phyloP scores from a whole-genome alignment of 345 rosid species.

The Gynandropsis gynandra region DNA sequence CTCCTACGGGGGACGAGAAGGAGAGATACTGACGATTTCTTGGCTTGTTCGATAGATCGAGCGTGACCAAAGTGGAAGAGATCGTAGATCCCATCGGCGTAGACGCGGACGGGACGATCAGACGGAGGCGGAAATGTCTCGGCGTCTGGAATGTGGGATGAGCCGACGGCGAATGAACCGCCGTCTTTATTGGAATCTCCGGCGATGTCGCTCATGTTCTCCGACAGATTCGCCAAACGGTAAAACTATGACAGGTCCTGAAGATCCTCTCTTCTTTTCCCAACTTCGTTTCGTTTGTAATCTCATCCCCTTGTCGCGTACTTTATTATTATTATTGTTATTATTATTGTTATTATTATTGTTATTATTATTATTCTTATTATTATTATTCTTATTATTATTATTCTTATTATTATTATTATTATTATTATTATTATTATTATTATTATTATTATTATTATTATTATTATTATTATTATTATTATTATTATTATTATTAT shows the following conservation, averaged over 20 bases:
- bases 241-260: conserved; percentile 8
- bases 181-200: conserved; percentile 1
- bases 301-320: conserved; percentile 7
- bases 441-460: no score
- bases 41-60: conserved; percentile 57
- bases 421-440: no score
- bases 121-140: not conserved
- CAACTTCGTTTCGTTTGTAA: not conserved
- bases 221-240: conserved; percentile 11
- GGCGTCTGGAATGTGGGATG: not conserved
- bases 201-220: conserved; percentile 4
- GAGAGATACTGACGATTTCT: conserved; percentile 33
- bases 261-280: conserved; percentile 23
- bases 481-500: no score
- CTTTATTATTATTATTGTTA: not conserved
- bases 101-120: conserved; percentile 38
- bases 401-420: no score
- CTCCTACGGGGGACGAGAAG: not conserved
- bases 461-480: no score
- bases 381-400: no score
- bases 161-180: not conserved
- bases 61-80: conserved; percentile 63
- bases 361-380: no score
- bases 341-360: not conserved
- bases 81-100: conserved; percentile 63